Evolutionary conservation across 345 rosid genomes (phyloP).

Genomic region (Diplotaxis tenuifolia): DNA sequence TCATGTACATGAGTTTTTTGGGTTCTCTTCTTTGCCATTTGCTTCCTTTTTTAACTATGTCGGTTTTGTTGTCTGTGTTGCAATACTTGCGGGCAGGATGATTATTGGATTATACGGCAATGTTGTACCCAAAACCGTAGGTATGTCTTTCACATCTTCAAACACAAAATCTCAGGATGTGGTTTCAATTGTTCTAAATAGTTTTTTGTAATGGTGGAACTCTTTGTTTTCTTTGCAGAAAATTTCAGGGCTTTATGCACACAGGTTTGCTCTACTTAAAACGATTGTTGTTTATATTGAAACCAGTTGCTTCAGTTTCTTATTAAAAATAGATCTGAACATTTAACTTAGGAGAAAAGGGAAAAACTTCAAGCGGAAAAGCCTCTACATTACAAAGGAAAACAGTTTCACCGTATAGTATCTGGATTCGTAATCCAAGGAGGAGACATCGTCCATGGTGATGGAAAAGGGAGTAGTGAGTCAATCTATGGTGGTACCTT

Average conservation of each 20-base stretch:
- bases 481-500: slow-evolving; percentile 82
- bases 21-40: not conserved
- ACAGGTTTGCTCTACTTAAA: slow-evolving; percentile 53
- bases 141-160: too few species aligned
- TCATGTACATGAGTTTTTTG: too few species aligned
- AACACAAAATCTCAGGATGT: not conserved
- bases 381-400: slow-evolving; percentile 73
- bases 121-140: slow-evolving; percentile 90
- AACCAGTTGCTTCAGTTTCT: not conserved
- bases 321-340: not conserved
- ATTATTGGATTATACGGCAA: slow-evolving; percentile 88
- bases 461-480: slow-evolving; percentile 69
- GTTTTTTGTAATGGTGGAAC: slow-evolving; percentile 6
- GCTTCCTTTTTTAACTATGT: not conserved
- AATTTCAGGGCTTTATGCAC: slow-evolving; percentile 97
- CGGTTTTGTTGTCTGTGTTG: not conserved
- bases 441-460: slow-evolving; percentile 71
- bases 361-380: slow-evolving; percentile 59
- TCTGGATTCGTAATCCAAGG: slow-evolving; percentile 96
- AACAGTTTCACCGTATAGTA: slow-evolving; percentile 85
- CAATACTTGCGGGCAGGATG: slow-evolving; percentile 74
- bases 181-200: not conserved
- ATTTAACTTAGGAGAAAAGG: slow-evolving; percentile 59
- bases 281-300: not conserved
- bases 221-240: slow-evolving; percentile 53